Conservation (phyloP, 2,329 filamentous ascomycete species). For the Aureobasidium lini region DNA sequence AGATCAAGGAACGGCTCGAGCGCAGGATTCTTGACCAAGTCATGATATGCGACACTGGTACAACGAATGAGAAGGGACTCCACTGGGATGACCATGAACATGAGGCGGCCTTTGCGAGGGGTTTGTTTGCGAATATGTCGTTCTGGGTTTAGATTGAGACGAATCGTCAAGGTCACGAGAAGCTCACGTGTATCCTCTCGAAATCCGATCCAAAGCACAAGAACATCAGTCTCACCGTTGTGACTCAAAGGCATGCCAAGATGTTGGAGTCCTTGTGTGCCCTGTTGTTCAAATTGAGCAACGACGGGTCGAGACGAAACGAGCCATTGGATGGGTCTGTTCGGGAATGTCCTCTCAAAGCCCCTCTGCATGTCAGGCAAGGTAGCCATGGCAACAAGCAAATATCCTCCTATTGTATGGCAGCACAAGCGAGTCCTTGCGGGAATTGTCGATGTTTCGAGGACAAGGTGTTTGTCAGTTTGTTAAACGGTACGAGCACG, state of each 20-base stretch:
- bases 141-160: neutral
- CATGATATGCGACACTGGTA: neutral
- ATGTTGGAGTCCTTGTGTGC: neutral
- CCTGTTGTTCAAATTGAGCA: neutral
- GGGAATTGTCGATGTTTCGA: neutral
- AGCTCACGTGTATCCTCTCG: neutral
- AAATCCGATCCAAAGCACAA: neutral
- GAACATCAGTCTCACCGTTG: neutral
- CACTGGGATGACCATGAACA: neutral
- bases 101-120: neutral
- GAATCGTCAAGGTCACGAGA: slow-evolving; percentile 1
- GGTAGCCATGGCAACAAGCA: neutral
- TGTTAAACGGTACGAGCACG: neutral
- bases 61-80: neutral
- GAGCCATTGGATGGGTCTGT: neutral
- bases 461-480: neutral
- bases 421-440: neutral
- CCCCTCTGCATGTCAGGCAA: neutral
- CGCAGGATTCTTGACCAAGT: neutral
- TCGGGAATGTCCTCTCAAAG: neutral
- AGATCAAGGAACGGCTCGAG: neutral
- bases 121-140: neutral
- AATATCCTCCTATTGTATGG: neutral
- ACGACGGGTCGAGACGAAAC: slow-evolving; percentile 1
- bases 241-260: neutral